Base-by-base conservation (phyloP, 768 basidiomycete genomes). In the Termitomyces heimii region DNA sequence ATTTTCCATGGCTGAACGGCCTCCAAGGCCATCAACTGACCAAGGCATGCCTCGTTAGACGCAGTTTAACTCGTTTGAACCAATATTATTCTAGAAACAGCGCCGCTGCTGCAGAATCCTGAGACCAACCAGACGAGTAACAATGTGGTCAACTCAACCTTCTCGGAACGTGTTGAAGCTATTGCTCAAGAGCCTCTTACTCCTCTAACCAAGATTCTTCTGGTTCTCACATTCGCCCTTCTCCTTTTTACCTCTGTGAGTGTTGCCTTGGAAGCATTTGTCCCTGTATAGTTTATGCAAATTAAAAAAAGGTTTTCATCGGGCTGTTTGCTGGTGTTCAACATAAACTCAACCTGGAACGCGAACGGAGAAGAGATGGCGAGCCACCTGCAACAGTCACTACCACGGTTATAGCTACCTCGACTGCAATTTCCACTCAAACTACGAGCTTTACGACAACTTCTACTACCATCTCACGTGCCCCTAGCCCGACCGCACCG, bases 301-400 rank as follows among this genome's bases (percentile, higher is more conserved):
- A 20, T 43, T 49, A 12, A 29, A 2, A 12, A 39, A 39, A 82
- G 81, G 79, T 92, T n/a, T 95, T 96, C 71, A 86, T 95, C 59
- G 96, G 96, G 10, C 77, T 99, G 5, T 98, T 94, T 70, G 88
- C 93, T 32, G 97, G 97, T 10, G 86, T 88, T 1, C 84, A 92
- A 68, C 88, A 90, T 66, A 86, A 84, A 59, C 78, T 94, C 53
- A 82, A 82, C 59, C 65, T 77, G n/a, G 76, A 77, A 55, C 66
- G 62, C 16, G 70, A 68, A 20, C 75, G 74, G 45, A 71, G 77
- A 13, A 75, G 71, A 29, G 71, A 67, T 56, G 64, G 70, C 26
- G 67, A 59, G 47, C 56, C 68, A 60, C 60, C 68, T 5, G 65
- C 73, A 22, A 75, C 77, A 6, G 63, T 74, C 10, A 75, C 79